phyloP scores from a whole-genome alignment of 2,329 filamentous ascomycete species.

The Diaporthe vaccinii region DNA sequence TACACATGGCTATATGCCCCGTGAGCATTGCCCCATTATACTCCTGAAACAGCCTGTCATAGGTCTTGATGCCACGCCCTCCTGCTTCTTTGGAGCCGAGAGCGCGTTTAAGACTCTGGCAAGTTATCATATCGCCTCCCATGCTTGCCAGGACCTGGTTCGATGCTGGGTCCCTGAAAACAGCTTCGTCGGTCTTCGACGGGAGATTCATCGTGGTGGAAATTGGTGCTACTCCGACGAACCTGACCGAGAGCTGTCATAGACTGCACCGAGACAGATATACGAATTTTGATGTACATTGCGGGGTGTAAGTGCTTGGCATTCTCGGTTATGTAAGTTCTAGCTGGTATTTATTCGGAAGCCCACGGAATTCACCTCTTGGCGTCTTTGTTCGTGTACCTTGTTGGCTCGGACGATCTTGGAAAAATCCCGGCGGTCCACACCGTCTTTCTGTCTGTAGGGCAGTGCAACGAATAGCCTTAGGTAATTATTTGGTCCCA shows the following conservation, averaged over 20 bases:
- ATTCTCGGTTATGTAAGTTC: background rate
- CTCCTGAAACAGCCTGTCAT: background rate
- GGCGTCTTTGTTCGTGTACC: slow-evolving; percentile 9
- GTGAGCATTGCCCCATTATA: background rate
- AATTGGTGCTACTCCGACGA: background rate
- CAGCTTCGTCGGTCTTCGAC: background rate
- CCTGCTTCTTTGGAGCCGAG: background rate
- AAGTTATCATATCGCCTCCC: background rate
- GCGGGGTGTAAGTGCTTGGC: background rate
- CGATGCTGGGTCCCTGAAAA: background rate
- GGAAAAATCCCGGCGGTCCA: background rate
- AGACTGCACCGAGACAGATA: background rate
- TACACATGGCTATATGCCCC: background rate
- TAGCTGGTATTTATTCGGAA: background rate
- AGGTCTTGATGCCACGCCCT: background rate
- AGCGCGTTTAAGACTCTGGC: background rate
- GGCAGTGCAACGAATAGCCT: background rate
- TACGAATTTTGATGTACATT: background rate
- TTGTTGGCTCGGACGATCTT: background rate
- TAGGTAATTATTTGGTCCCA: background rate
- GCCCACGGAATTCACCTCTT: slow-evolving; percentile 7
- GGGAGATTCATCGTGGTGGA: background rate
- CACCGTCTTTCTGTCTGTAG: background rate
- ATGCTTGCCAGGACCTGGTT: background rate
- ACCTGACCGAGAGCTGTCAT: background rate